Conservation (phyloP, 306 rosid genomes). For the Canavalia gladiata region DNA sequence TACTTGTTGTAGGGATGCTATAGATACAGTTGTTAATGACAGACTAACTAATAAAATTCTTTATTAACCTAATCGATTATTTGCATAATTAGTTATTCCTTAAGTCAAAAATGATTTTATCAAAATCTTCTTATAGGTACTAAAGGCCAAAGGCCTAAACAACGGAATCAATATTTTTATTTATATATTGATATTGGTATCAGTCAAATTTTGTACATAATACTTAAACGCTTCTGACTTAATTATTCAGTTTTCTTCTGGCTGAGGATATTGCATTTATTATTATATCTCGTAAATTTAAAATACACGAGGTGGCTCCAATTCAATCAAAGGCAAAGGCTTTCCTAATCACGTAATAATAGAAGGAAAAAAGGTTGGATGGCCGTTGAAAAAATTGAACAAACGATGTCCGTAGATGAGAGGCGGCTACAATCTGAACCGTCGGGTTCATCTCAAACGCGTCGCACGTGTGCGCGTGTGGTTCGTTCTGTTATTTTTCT, state of each 20-base stretch:
- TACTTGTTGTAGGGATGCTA: background rate
- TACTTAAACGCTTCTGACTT: slow-evolving; percentile 35
- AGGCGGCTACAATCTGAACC: slow-evolving; percentile 78
- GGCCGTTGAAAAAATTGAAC: slow-evolving; percentile 67
- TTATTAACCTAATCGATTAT: slow-evolving; percentile 23
- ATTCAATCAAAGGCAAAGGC: slow-evolving; percentile 4
- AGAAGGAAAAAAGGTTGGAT: slow-evolving; percentile 22
- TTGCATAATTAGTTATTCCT: background rate
- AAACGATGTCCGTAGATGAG: slow-evolving; percentile 54
- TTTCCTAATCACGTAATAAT: slow-evolving; percentile 6
- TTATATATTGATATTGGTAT: background rate
- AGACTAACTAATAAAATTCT: background rate
- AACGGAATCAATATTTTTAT: background rate
- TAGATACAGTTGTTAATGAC: background rate
- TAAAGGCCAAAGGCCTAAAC: background rate
- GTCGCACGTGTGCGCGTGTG: slow-evolving; percentile 43
- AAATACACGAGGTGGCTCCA: slow-evolving; percentile 28
- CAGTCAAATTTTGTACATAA: slow-evolving; percentile 30
- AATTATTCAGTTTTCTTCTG: slow-evolving; percentile 2
- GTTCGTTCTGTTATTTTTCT: background rate
- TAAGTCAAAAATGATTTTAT: background rate
- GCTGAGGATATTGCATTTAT: slow-evolving; percentile 30
- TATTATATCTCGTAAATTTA: background rate
- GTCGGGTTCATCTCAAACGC: slow-evolving; percentile 53
- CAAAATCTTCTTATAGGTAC: background rate